These are phyloP conservation scores for Thermomucor indicae-seudaticae DNA, from an alignment of 371 early-diverging fungal species.

Conservation along the genomic window DNA sequence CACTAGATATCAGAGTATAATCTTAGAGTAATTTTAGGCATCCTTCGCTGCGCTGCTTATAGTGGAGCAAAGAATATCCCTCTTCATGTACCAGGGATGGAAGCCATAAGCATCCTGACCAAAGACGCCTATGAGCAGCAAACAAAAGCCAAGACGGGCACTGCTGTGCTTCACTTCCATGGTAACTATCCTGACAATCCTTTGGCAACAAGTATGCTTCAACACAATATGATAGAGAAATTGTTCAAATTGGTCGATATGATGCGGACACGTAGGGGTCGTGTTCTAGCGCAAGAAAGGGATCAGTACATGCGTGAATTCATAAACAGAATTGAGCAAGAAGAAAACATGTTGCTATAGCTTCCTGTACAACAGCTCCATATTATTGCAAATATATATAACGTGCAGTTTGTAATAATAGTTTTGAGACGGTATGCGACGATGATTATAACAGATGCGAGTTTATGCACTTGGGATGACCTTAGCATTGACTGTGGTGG, in stretches of 20 bases:
- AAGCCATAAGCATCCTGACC: slow-evolving; percentile 43
- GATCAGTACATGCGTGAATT: slow-evolving; percentile 49
- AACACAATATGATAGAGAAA: slow-evolving; percentile 40
- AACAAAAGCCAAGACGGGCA: slow-evolving; percentile 37
- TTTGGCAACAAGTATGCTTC: not conserved
- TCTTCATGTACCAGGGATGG: slow-evolving; percentile 52
- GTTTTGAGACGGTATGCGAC: too few relatives aligned
- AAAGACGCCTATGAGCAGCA: slow-evolving; percentile 53
- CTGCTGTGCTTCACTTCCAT: slow-evolving; percentile 68
- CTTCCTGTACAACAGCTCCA: too few relatives aligned
- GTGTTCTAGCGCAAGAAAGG: slow-evolving; percentile 50
- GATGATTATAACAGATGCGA: too few relatives aligned
- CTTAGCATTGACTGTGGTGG: too few relatives aligned
- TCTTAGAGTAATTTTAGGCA: slow-evolving; percentile 25
- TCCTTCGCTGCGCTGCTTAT: slow-evolving; percentile 71
- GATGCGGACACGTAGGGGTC: slow-evolving; percentile 57
- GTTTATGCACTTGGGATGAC: too few relatives aligned
- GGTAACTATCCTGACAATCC: slow-evolving; percentile 26
- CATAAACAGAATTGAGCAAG: slow-evolving; percentile 46
- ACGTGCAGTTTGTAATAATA: too few relatives aligned
- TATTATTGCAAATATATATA: too few relatives aligned
- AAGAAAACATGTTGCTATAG: slow-evolving; percentile 25
- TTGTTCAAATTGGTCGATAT: slow-evolving; percentile 53
- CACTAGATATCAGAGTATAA: not conserved
- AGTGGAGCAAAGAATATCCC: slow-evolving; percentile 64